A percentile compares a stretch with the other conserved stretches of the same genome.
Evolutionary conservation across 192 early-diverging fungal genomes (phyloP).

Genomic region (Backusella australiensis): DNA sequence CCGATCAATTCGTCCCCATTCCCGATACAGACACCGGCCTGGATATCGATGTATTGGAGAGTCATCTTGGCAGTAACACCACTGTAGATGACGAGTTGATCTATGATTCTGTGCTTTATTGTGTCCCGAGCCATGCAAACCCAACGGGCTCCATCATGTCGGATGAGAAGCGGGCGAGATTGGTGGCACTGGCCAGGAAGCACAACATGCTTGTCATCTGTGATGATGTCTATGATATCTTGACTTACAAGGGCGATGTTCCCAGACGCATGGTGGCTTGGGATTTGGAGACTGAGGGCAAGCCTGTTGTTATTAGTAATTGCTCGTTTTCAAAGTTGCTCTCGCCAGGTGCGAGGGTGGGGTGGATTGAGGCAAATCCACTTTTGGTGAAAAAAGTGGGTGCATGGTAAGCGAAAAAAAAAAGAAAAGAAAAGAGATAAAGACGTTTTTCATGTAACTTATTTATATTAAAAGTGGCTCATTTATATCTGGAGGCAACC

Average conservation of each 20-base stretch:
- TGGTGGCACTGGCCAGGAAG: slow-evolving; percentile 22
- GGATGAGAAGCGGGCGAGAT: neutral
- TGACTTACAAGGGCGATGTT: slow-evolving; percentile 16
- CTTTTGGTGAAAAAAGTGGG: slow-evolving; percentile 17
- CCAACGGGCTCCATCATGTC: slow-evolving; percentile 27
- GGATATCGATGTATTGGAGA: slow-evolving; percentile 12
- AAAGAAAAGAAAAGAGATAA: neutral
- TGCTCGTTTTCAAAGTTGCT: slow-evolving; percentile 36
- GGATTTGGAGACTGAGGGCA: slow-evolving; percentile 12
- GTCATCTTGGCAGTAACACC: neutral
- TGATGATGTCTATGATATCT: slow-evolving; percentile 39
- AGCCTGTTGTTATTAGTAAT: slow-evolving; percentile 23
- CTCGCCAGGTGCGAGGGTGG: slow-evolving; percentile 25
- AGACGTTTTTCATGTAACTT: neutral
- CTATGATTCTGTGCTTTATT: slow-evolving; percentile 26
- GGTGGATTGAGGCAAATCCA: slow-evolving; percentile 26
- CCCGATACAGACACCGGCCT: slow-evolving; percentile 22
- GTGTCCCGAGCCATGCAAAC: slow-evolving; percentile 37
- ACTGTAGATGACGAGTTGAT: neutral
- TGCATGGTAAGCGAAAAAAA: neutral
- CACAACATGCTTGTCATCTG: slow-evolving; percentile 32
- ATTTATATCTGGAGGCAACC: slow-evolving; percentile 31
- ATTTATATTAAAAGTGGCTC: slow-evolving; percentile 22
- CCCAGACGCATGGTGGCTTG: slow-evolving; percentile 16
- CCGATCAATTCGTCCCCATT: slow-evolving; percentile 24